These are phyloP conservation scores for Jacaranda copaia DNA, from an alignment of 257 asterid genomes.

Conservation along the genomic window DNA sequence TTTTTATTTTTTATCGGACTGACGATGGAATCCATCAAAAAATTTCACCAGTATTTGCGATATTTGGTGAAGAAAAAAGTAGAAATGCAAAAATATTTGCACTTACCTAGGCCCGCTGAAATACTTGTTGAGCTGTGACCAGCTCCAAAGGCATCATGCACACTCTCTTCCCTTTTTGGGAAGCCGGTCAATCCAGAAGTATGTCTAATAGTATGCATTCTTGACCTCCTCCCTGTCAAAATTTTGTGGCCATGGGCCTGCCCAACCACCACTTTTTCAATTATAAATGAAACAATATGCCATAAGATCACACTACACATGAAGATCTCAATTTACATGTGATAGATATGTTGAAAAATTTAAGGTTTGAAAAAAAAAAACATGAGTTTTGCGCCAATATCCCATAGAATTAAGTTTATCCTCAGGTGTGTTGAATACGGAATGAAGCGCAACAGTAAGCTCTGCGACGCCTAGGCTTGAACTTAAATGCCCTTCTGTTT, in stretches of 20 bases:
- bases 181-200: constrained; percentile 75
- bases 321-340: neutral
- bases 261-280: neutral
- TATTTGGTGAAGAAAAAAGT: no score
- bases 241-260: constrained; percentile 76
- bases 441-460: constrained; percentile 79
- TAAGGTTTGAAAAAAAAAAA: neutral
- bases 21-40: no score
- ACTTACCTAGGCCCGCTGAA: constrained; percentile 70
- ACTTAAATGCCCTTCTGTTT: constrained; percentile 75
- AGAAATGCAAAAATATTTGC: no score
- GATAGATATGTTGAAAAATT: no score
- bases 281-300: neutral
- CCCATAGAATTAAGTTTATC: constrained; percentile 90
- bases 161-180: constrained; percentile 73
- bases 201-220: constrained; percentile 68
- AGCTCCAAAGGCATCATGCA: constrained; percentile 75
- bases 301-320: neutral
- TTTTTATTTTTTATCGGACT: no score
- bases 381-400: constrained; percentile 48
- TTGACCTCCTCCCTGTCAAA: constrained; percentile 72
- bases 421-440: constrained; percentile 67
- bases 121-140: constrained; percentile 85
- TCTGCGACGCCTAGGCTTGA: constrained; percentile 73
- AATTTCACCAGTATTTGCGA: constrained; percentile 32